Evolutionary conservation across 257 asterid genomes (phyloP).

Genomic region (Solanum virginianum): DNA sequence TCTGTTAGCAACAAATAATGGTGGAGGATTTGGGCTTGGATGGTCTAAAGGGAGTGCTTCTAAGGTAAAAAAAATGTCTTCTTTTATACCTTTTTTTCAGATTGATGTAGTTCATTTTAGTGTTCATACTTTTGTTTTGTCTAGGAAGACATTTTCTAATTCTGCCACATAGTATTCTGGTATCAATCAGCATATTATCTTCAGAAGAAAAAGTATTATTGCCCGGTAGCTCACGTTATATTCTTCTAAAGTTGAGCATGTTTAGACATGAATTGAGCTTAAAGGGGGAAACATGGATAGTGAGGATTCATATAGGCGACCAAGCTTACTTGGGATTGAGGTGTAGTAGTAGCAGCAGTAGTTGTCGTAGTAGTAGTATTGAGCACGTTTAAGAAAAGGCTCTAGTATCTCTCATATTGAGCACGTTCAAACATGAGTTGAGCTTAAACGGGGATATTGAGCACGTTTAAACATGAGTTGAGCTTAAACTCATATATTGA

Average conservation of each 20-base stretch:
- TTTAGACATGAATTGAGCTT: background rate
- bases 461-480: background rate
- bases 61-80: background rate
- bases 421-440: background rate
- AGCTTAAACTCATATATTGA: background rate
- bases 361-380: background rate
- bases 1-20: conserved; percentile 37
- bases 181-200: background rate
- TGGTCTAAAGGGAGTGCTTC: conserved; percentile 64
- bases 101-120: background rate
- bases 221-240: background rate
- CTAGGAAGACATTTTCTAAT: background rate
- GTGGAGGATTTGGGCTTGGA: conserved; percentile 71
- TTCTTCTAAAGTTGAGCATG: background rate
- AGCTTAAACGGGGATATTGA: background rate
- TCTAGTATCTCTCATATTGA: background rate
- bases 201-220: background rate
- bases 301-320: background rate
- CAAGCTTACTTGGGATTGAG: background rate
- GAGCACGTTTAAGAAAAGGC: background rate
- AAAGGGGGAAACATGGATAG: background rate
- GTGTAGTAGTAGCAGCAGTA: background rate
- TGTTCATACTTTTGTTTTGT: background rate
- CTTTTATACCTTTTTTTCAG: background rate
- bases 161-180: background rate